phyloP scores from a whole-genome alignment of 352 stramenopile species.

The Globisporangium camurandrum region DNA sequence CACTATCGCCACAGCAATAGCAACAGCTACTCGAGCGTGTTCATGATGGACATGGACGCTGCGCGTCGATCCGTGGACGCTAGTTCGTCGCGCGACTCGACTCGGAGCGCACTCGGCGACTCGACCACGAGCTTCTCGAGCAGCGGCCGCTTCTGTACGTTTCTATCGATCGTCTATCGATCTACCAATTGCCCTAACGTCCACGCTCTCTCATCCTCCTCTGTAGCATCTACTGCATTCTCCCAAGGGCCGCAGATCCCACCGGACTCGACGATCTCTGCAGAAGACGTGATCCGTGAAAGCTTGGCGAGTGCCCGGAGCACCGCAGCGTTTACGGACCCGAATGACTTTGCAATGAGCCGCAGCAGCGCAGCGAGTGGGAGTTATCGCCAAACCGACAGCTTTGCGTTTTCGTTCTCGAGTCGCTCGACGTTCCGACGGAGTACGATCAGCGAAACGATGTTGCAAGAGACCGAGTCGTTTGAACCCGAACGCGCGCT shows the following conservation, averaged over 20 bases:
- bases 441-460: conserved; percentile 79
- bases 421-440: conserved; percentile 72
- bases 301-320: conserved; percentile 72
- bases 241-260: conserved; percentile 63
- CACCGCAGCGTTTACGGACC: conserved; percentile 66
- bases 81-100: conserved; percentile 24
- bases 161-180: not conserved
- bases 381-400: conserved; percentile 23
- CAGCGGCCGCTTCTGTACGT: conserved; percentile 42
- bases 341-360: conserved; percentile 47
- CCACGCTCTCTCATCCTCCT: not conserved
- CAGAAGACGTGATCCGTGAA: conserved; percentile 82
- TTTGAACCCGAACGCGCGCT: conserved; percentile 79
- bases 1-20: no score
- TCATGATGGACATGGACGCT: conserved; percentile 50
- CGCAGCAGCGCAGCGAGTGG: conserved; percentile 7
- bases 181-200: not conserved
- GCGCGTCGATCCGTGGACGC: conserved; percentile 29
- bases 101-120: conserved; percentile 40
- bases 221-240: conserved; percentile 41
- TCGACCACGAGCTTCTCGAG: conserved; percentile 14
- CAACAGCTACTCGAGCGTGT: conserved; percentile 22
- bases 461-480: conserved; percentile 76
- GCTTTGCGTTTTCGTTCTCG: conserved; percentile 58
- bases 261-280: conserved; percentile 74